Base-by-base conservation (phyloP, 2,329 filamentous ascomycete genomes). In the Trichoderma endophyticum region DNA sequence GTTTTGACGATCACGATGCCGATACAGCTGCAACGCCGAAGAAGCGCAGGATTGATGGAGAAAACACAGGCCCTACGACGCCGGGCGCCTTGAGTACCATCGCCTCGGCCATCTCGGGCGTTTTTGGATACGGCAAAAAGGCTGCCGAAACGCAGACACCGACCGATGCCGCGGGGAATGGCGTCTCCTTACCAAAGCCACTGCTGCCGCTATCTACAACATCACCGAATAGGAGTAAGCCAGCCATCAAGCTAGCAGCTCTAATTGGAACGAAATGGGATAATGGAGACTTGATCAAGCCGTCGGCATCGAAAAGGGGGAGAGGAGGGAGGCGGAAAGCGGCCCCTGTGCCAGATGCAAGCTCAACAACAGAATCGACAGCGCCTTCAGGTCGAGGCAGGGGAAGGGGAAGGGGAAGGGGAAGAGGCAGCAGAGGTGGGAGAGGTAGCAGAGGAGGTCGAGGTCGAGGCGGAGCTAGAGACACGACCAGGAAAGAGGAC, bases 231-330 rank as follows among this genome's bases (percentile, higher is more conserved):
- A 72, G 70, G 36, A 74, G 77, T 48, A 78, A 79, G 8, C 80
- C 81, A 4, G 80, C 81, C 8, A 81, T 83, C 67, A 83, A 83
- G 70, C 43, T 82, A 6, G 77, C 79, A 6, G 81, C 80, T 7
- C 75, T 83, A 6, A 79, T 74, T 71, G 81, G 81, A 8, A 82
- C 81, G 14, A 80, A 77, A 77, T 83, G 81, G 81, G 81, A 83
- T 67, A 79, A 76, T 4, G 79, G 78, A 36, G 76, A 79, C 7
- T 57, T 34, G 24, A 26, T 61, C n/a, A 34, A 21, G 26, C 26
- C 68, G 30, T 24, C 72, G n/a, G 64, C 70, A n/a, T 24, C 72
- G 7, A 72, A 70, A 28, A 73, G 60, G 60, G 70, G 63, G 1
- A 60, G 68, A 32, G 56, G 56, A 30, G 57, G 67, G 9, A 70